Evolutionary conservation across 2,329 filamentous ascomycete genomes (phyloP).

Genomic region (Emmonsiellopsis sp.): DNA sequence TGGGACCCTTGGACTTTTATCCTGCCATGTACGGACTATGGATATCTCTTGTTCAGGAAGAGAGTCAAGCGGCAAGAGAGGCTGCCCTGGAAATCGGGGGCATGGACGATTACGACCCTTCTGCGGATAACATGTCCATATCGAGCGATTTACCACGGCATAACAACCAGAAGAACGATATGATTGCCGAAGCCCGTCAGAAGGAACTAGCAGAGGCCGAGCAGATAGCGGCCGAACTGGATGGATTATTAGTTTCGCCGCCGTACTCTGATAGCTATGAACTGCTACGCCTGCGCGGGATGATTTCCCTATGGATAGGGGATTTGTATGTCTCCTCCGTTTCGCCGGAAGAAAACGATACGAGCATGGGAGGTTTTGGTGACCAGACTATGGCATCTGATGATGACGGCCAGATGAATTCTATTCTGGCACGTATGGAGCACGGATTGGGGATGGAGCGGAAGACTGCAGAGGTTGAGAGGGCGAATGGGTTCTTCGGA

Average conservation of each 20-base stretch:
- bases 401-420: not conserved
- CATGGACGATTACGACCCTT: constrained; percentile 21
- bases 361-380: constrained; percentile 3
- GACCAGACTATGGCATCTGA: not conserved
- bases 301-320: constrained; percentile 64
- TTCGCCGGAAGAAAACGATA: constrained; percentile 14
- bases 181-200: constrained; percentile 30
- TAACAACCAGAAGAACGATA: constrained; percentile 25
- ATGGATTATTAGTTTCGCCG: constrained; percentile 57
- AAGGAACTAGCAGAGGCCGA: constrained; percentile 51
- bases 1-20: constrained; percentile 68
- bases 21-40: constrained; percentile 71
- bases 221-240: constrained; percentile 59
- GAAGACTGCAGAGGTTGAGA: constrained; percentile 3
- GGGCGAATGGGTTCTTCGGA: constrained; percentile 4
- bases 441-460: constrained; percentile 1
- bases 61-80: constrained; percentile 41
- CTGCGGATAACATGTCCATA: constrained; percentile 15
- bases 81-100: constrained; percentile 23
- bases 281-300: constrained; percentile 61
- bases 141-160: constrained; percentile 13
- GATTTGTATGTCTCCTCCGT: constrained; percentile 47
- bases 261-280: constrained; percentile 61
- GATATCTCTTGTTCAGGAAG: constrained; percentile 63
- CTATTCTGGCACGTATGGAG: constrained; percentile 1